These are phyloP conservation scores for Conidiobolus incongruus DNA, from an alignment of 371 early-diverging fungal species.

Conservation along the genomic window DNA sequence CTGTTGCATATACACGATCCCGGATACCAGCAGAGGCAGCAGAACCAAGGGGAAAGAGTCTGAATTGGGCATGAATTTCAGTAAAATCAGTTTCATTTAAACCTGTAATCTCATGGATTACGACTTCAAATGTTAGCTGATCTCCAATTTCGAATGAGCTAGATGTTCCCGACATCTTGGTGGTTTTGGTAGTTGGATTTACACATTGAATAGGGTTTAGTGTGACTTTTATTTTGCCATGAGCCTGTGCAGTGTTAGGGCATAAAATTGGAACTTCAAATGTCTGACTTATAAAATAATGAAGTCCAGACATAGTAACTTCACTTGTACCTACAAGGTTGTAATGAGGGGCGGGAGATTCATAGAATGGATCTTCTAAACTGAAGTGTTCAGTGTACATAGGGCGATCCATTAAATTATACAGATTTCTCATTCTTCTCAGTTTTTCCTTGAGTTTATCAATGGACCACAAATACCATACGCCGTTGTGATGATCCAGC, in stretches of 20 bases:
- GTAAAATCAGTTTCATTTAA: slow-evolving; percentile 41
- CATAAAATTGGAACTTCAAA: slow-evolving; percentile 25
- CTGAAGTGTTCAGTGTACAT: slow-evolving; percentile 46
- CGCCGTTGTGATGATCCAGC: slow-evolving; percentile 40
- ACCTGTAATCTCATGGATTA: slow-evolving; percentile 36
- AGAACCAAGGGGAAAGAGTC: slow-evolving; percentile 33
- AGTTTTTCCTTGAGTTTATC: slow-evolving; percentile 36
- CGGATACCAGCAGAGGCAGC: slow-evolving; percentile 3
- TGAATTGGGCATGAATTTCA: slow-evolving; percentile 59
- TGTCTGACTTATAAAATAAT: slow-evolving; percentile 21
- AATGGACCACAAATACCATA: slow-evolving; percentile 51
- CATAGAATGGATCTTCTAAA: slow-evolving; percentile 54
- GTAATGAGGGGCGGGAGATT: slow-evolving; percentile 31
- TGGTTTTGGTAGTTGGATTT: background rate
- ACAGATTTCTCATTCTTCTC: slow-evolving; percentile 52
- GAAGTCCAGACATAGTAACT: slow-evolving; percentile 19
- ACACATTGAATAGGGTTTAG: slow-evolving; percentile 19
- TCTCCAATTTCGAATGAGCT: slow-evolving; percentile 15
- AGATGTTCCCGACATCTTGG: background rate
- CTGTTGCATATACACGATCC: slow-evolving; percentile 46
- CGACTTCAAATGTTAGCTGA: slow-evolving; percentile 42
- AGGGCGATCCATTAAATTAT: slow-evolving; percentile 46
- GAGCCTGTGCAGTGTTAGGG: slow-evolving; percentile 21
- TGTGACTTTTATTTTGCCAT: slow-evolving; percentile 19
- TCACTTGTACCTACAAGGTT: slow-evolving; percentile 37